Evolutionary conservation across 768 basidiomycete species (phyloP).

Genomic region (Russula earlei): DNA sequence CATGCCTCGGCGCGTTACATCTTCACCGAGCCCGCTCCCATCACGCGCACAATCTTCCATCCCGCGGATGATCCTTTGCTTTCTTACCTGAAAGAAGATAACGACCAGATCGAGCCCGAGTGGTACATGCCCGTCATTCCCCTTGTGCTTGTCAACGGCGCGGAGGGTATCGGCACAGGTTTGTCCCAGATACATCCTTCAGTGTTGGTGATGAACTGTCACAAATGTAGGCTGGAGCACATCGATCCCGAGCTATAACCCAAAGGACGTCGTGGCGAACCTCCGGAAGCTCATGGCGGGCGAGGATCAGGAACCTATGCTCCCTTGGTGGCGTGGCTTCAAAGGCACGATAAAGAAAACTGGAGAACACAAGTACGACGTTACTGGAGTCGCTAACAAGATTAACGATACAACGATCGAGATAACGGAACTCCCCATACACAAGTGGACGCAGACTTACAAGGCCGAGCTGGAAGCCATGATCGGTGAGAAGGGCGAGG

Average conservation of each 20-base stretch:
- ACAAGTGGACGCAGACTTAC: conserved; percentile 89
- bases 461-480: conserved; percentile 87
- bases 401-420: conserved; percentile 83
- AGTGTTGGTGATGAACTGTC: background rate
- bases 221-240: conserved; percentile 81
- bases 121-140: conserved; percentile 90
- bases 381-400: conserved; percentile 64
- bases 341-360: conserved; percentile 75
- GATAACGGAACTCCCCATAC: conserved; percentile 90
- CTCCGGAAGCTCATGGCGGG: conserved; percentile 77
- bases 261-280: conserved; percentile 81
- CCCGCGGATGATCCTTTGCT: conserved; percentile 81
- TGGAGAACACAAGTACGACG: conserved; percentile 80
- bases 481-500: conserved; percentile 79
- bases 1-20: conserved; percentile 96
- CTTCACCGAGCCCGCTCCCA: conserved; percentile 66
- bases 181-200: background rate
- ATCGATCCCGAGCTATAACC: conserved; percentile 84
- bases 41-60: conserved; percentile 73
- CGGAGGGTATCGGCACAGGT: conserved; percentile 97
- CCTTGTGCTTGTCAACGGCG: conserved; percentile 83
- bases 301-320: conserved; percentile 78
- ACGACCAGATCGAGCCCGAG: conserved; percentile 79
- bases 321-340: conserved; percentile 97
- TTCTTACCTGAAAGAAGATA: conserved; percentile 79